Base-by-base conservation (phyloP, 805 yeast genomes). In the Maudiozyma pseudohumilis region DNA sequence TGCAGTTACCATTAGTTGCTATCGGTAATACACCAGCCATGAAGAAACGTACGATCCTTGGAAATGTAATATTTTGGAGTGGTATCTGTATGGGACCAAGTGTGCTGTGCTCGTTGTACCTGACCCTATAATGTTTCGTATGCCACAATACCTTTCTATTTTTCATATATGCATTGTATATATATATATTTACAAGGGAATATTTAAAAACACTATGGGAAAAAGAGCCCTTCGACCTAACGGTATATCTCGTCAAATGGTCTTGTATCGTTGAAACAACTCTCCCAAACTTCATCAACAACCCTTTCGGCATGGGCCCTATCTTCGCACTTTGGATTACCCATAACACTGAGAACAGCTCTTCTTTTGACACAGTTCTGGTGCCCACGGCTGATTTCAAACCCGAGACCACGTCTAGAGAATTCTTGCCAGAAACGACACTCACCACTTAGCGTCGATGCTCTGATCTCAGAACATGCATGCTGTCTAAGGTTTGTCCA, bases 401-500 rank as follows among this genome's bases (percentile, higher is more conserved):
- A 63, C 1, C 63, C 61, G 4, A 38, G 7, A 6, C 62, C 62
- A 34, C 61, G 49, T 39, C 66, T 56, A 40, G 72, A 66, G 50
- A 87, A 78, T 59, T 92, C 95, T 49, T 82, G 83, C 75, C 80
- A 73, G 49, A 89, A 76, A 21, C 97, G 72, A 61, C 98, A 92
- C 55, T 92, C 98, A 6, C 98, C 98, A 54, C 94, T 81, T 17
- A 92, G 67, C 47, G 86, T 79, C 9, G 94, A 80, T 0, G 98
- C 98, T 42, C 98, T 69, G 36, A 92, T 85, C 59, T 92, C 98
- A 1, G 96, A 80, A 59, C 98, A 92, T 1, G 98, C 98, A 56
- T 89, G 97, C 55, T 92, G 98, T 52, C 76, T 74, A 53, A 92
- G 64, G 59, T 89, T 75, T 39, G 70, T 53, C 81, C 95, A 82